A percentile compares a stretch with the other conserved stretches of the same genome.
Evolutionary conservation across 2,329 filamentous ascomycete species (phyloP).

Genomic region (Orbilia ellipsospora): DNA sequence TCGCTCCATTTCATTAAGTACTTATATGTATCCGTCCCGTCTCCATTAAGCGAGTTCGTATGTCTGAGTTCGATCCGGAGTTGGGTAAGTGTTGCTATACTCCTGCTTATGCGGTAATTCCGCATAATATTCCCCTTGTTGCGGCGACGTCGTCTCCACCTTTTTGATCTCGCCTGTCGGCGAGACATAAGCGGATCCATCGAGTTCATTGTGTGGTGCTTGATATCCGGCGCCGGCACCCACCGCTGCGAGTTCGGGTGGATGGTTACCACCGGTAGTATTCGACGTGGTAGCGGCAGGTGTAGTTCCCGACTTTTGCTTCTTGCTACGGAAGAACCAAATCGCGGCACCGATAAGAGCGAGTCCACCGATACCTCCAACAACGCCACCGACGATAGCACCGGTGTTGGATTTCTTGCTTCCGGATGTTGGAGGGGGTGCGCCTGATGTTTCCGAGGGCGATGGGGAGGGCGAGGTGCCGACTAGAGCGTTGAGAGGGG

Average conservation of each 20-base stretch:
- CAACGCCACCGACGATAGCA: conserved; percentile 65
- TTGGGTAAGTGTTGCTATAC: neutral
- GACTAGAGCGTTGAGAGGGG: neutral
- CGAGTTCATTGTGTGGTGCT: neutral
- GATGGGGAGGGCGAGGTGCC: conserved; percentile 8
- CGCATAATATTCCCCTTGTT: neutral
- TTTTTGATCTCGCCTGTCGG: neutral
- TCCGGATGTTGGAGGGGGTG: neutral
- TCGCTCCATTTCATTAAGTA: neutral
- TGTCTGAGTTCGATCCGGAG: neutral
- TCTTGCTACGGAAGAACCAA: conserved; percentile 61
- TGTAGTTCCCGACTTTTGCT: neutral
- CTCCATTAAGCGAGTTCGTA: conserved; percentile 1
- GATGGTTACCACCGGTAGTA: neutral
- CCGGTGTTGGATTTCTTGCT: conserved; percentile 60
- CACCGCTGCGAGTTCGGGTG: neutral
- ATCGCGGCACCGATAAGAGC: conserved; percentile 62
- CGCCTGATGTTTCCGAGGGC: neutral
- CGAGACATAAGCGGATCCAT: neutral
- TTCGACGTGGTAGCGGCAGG: neutral
- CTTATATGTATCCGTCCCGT: too few relatives aligned
- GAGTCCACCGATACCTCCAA: conserved; percentile 65
- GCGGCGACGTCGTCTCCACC: neutral
- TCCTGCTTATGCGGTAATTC: conserved; percentile 9
- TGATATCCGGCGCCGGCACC: neutral